These are phyloP conservation scores for Pestalotiopsis sp. DNA, from an alignment of 2,329 filamentous ascomycete genomes.

Conservation along the genomic window DNA sequence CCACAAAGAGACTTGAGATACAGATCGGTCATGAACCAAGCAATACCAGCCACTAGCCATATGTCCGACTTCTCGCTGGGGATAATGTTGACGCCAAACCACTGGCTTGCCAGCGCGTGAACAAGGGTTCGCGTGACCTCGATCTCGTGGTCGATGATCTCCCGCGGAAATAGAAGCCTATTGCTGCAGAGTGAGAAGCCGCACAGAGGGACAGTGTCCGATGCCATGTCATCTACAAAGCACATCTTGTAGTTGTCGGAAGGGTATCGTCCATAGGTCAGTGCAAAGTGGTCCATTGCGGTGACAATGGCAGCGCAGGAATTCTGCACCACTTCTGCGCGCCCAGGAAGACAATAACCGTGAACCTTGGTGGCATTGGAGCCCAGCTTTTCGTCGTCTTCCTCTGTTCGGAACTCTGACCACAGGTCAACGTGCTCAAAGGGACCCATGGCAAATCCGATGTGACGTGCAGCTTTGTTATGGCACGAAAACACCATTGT, in stretches of 20 bases:
- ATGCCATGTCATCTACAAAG: conserved; percentile 87
- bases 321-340: conserved; percentile 80
- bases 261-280: conserved; percentile 87
- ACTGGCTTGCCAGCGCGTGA: conserved; percentile 85
- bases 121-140: conserved; percentile 80
- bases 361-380: conserved; percentile 86
- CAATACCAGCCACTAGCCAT: conserved; percentile 88
- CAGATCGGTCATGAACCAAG: conserved; percentile 92
- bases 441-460: conserved; percentile 91
- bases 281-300: conserved; percentile 88
- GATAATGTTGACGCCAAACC: conserved; percentile 91
- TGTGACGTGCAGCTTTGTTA: conserved; percentile 80
- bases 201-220: conserved; percentile 76
- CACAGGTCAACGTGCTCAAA: conserved; percentile 90
- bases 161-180: conserved; percentile 80
- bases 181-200: conserved; percentile 88
- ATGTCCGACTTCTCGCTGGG: conserved; percentile 78
- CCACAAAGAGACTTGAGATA: conserved; percentile 91
- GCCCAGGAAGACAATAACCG: conserved; percentile 86
- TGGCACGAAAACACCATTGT: conserved; percentile 83
- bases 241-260: conserved; percentile 91
- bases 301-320: conserved; percentile 83
- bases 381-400: conserved; percentile 89
- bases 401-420: conserved; percentile 84
- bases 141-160: conserved; percentile 83